A percentile compares a stretch with the other conserved stretches of the same genome.
Evolutionary conservation across 2,329 filamentous ascomycete genomes (phyloP).

Genomic region (Coniella lustricola): DNA sequence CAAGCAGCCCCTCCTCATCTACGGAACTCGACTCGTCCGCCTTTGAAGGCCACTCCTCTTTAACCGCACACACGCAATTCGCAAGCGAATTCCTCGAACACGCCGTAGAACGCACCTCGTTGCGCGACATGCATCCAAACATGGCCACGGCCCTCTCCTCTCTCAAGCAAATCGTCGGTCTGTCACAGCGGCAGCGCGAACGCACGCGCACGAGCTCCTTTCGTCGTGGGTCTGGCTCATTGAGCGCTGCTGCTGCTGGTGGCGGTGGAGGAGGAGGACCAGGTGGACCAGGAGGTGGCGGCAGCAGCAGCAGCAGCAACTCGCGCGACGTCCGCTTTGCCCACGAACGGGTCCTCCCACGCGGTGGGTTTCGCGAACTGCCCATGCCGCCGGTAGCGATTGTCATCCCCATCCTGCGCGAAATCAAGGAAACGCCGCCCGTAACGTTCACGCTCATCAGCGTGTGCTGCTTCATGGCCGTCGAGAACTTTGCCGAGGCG

Average conservation of each 20-base stretch:
- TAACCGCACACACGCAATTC: constrained; percentile 45
- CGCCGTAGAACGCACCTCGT: constrained; percentile 41
- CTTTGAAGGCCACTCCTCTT: constrained; percentile 41
- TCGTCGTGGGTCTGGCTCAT: neutral
- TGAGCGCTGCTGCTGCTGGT: too few species aligned
- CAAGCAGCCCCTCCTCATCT: constrained; percentile 1
- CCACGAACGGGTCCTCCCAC: constrained; percentile 38
- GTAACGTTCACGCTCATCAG: constrained; percentile 41
- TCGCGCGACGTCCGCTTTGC: constrained; percentile 37
- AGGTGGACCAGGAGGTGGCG: too few species aligned
- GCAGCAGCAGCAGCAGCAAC: neutral
- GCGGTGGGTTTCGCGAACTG: constrained; percentile 42
- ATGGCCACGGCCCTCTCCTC: constrained; percentile 46
- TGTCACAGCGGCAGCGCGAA: constrained; percentile 22
- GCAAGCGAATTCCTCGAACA: constrained; percentile 48
- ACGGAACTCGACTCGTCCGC: constrained; percentile 31
- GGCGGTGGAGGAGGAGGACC: too few species aligned
- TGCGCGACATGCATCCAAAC: constrained; percentile 39
- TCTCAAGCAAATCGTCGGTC: constrained; percentile 44
- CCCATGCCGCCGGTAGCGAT: constrained; percentile 46
- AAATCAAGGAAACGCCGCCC: constrained; percentile 40
- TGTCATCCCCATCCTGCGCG: constrained; percentile 42
- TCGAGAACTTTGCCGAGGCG: constrained; percentile 42
- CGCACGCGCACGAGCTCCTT: neutral
- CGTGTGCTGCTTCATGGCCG: constrained; percentile 38